Conservation (phyloP, 352 stramenopile genomes). For the Saprolegnia diclina region DNA sequence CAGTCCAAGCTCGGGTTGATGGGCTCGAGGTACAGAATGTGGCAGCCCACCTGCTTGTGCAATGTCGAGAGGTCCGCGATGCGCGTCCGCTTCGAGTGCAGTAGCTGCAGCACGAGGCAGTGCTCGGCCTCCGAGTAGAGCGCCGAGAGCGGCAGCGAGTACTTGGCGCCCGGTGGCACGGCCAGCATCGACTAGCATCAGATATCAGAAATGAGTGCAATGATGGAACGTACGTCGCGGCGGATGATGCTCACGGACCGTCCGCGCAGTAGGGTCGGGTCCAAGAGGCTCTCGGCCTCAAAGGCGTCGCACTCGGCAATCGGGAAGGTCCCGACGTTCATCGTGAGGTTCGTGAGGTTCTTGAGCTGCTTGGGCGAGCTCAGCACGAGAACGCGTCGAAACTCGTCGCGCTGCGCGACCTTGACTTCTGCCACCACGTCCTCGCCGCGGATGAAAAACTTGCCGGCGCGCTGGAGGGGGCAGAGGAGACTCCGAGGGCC, state of each 20-base stretch:
- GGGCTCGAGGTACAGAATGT: conserved; percentile 20
- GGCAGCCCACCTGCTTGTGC: conserved; percentile 47
- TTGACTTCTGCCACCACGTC: conserved; percentile 83
- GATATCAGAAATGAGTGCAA: background rate
- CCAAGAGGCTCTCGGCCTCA: conserved; percentile 42
- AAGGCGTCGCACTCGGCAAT: conserved; percentile 34
- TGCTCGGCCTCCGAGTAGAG: conserved; percentile 75
- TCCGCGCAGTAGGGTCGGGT: background rate
- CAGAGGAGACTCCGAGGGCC: conserved; percentile 72
- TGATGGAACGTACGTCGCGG: background rate
- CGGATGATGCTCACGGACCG: conserved; percentile 7
- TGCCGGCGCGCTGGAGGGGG: conserved; percentile 71
- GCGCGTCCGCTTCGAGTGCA: conserved; percentile 76
- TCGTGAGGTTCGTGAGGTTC: conserved; percentile 77
- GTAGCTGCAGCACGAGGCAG: conserved; percentile 79
- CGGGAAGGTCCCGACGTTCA: conserved; percentile 73
- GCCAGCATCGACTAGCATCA: conserved; percentile 20
- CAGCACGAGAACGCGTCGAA: conserved; percentile 69
- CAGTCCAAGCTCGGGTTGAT: conserved; percentile 5
- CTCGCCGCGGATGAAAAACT: conserved; percentile 84
- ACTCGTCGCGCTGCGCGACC: conserved; percentile 81
- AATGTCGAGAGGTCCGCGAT: conserved; percentile 68
- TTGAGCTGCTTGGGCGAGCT: conserved; percentile 86
- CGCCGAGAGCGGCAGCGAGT: conserved; percentile 71
- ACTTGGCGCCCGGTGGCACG: conserved; percentile 40